These are phyloP conservation scores for Cucurbita ficifolia DNA, from an alignment of 306 rosid species.

Conservation along the genomic window DNA sequence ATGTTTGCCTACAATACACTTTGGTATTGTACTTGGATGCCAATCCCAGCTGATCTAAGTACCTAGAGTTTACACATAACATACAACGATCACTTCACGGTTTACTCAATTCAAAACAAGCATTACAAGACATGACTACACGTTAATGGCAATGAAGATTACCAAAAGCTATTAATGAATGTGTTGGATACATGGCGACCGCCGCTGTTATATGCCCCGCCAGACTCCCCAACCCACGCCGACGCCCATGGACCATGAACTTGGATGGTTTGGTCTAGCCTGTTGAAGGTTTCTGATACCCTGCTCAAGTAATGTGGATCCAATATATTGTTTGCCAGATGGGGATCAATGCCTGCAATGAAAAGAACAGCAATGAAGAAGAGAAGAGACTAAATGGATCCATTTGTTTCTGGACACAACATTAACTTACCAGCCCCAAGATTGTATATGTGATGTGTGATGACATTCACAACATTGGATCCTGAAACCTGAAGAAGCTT, in stretches of 20 bases:
- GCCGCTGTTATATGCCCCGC: constrained; percentile 93
- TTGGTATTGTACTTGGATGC: constrained; percentile 60
- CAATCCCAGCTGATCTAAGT: constrained; percentile 95
- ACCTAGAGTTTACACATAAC: constrained; percentile 32
- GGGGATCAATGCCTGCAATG: constrained; percentile 48
- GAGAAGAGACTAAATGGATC: background rate
- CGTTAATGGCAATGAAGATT: constrained; percentile 17
- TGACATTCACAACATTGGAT: constrained; percentile 34
- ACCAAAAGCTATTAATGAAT: constrained; percentile 87
- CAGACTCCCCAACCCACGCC: constrained; percentile 97
- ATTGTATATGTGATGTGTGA: constrained; percentile 78
- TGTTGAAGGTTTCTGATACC: constrained; percentile 29
- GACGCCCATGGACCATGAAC: constrained; percentile 66
- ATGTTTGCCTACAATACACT: constrained; percentile 83
- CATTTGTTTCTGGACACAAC: background rate
- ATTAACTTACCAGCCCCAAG: constrained; percentile 66
- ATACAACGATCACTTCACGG: background rate
- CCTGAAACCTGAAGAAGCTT: constrained; percentile 72
- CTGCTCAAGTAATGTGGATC: constrained; percentile 48
- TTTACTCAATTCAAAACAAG: background rate
- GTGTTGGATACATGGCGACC: constrained; percentile 63
- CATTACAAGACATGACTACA: background rate
- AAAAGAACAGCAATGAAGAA: constrained; percentile 5
- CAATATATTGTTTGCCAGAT: constrained; percentile 42
- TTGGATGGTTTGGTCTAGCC: constrained; percentile 37